Evolutionary conservation across 2,329 filamentous ascomycete genomes (phyloP).

Genomic region (Podosphaera xanthii): DNA sequence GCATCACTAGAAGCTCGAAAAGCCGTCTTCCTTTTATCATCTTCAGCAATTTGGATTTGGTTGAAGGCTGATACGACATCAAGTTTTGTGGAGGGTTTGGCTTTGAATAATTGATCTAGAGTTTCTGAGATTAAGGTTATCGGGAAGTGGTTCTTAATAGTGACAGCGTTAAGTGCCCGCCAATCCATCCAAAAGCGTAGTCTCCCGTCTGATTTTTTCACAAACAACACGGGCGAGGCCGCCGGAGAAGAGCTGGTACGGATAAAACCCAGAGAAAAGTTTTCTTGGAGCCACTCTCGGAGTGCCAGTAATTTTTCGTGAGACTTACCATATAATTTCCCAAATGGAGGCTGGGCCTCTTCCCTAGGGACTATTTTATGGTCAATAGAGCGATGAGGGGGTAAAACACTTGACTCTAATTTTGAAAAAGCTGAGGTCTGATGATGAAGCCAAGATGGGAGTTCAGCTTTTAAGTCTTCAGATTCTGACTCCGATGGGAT

Average conservation of each 20-base stretch:
- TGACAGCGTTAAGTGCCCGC: background rate
- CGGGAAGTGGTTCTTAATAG: constrained; percentile 1
- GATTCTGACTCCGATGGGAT: too few relatives aligned
- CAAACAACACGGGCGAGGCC: background rate
- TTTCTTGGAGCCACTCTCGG: background rate
- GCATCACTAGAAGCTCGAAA: constrained; percentile 1
- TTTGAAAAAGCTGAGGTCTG: background rate
- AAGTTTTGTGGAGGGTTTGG: constrained; percentile 1
- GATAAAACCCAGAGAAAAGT: background rate
- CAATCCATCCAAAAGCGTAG: background rate
- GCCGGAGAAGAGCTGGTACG: background rate
- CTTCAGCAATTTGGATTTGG: constrained; percentile 2
- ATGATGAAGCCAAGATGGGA: background rate
- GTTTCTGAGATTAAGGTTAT: background rate
- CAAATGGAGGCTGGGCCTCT: background rate
- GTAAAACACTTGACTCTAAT: background rate
- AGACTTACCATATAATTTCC: background rate
- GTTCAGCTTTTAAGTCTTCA: background rate
- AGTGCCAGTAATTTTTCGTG: background rate
- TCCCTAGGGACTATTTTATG: background rate
- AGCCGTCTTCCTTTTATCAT: background rate
- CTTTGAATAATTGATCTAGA: background rate
- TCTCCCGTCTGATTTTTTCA: background rate
- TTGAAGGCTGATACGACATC: constrained; percentile 4
- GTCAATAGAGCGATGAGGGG: background rate